These are phyloP conservation scores for Nymphaea colorata DNA, from an alignment of 164 flowering plant species.

Conservation along the genomic window DNA sequence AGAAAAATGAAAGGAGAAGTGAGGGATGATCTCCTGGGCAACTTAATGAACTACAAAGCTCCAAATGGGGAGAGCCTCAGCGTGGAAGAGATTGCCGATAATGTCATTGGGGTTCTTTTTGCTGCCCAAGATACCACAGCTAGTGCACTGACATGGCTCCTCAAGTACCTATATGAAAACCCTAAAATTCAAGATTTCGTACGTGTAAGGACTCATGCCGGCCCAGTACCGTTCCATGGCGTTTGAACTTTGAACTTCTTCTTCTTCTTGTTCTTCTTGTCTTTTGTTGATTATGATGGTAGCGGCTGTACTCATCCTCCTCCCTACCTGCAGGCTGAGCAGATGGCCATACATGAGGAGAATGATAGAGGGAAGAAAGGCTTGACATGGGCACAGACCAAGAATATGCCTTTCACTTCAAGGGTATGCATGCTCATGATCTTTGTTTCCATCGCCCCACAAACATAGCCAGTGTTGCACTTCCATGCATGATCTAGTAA, in stretches of 20 bases:
- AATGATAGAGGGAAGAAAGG: constrained; percentile 26
- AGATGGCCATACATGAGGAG: constrained; percentile 27
- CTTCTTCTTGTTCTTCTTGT: not conserved
- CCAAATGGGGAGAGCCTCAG: constrained; percentile 31
- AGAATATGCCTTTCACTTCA: constrained; percentile 60
- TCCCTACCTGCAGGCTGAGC: constrained; percentile 46
- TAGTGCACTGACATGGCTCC: constrained; percentile 78
- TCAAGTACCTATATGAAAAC: constrained; percentile 78
- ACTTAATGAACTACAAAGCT: constrained; percentile 39
- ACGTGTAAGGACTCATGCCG: constrained; percentile 25
- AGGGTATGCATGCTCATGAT: constrained; percentile 24
- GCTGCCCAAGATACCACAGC: constrained; percentile 98
- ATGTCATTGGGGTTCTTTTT: constrained; percentile 79
- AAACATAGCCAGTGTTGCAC: not conserved
- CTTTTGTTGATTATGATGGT: not conserved
- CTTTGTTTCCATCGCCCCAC: not conserved
- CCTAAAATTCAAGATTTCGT: constrained; percentile 66
- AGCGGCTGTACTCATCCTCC: not conserved
- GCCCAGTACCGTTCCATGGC: not conserved
- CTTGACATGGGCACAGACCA: constrained; percentile 63
- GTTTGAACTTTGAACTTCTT: not conserved
- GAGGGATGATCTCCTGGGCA: constrained; percentile 41
- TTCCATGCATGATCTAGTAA: not conserved
- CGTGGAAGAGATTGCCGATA: constrained; percentile 71
- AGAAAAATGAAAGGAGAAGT: constrained; percentile 38